Percentiles rank a stretch among this genome's conserved stretches.
These are phyloP conservation scores for Chytridium lagenaria DNA, from an alignment of 371 early-diverging fungal genomes.

Conservation along the genomic window DNA sequence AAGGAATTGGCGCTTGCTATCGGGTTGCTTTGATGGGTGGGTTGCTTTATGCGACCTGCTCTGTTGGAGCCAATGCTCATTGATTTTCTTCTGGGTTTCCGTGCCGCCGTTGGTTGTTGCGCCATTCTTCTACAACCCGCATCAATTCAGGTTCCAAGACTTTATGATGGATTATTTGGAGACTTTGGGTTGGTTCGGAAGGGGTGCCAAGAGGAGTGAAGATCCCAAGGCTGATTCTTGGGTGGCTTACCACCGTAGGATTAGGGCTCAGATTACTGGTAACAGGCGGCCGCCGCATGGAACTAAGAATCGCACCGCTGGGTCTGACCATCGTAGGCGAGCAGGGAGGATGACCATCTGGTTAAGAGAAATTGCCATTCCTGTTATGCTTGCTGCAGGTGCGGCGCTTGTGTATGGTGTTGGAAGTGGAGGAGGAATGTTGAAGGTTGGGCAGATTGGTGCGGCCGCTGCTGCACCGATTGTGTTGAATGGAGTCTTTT, in stretches of 20 bases:
- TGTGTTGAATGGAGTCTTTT: not conserved
- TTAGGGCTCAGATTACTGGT: slow-evolving; percentile 34
- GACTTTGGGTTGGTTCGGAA: slow-evolving; percentile 29
- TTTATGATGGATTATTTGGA: slow-evolving; percentile 30
- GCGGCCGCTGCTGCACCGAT: not conserved
- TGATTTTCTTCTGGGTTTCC: slow-evolving; percentile 71
- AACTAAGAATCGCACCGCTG: not conserved
- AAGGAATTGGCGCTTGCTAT: slow-evolving; percentile 77
- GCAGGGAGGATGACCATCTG: not conserved
- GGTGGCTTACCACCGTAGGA: slow-evolving; percentile 24
- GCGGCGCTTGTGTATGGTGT: not conserved
- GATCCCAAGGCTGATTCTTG: slow-evolving; percentile 27
- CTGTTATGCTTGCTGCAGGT: not conserved
- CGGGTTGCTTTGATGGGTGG: slow-evolving; percentile 69
- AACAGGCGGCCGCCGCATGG: slow-evolving; percentile 1
- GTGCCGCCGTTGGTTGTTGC: slow-evolving; percentile 50
- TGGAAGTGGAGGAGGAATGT: not conserved
- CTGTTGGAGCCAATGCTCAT: slow-evolving; percentile 33
- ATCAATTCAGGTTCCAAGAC: slow-evolving; percentile 32
- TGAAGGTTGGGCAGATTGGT: not conserved
- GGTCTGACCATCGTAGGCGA: not conserved
- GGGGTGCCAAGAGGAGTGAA: not conserved
- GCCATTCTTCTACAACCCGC: slow-evolving; percentile 41
- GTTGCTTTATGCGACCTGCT: not conserved
- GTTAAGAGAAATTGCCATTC: not conserved